Evolutionary conservation across 106 monocot species (phyloP).

Genomic region (Dendrobium catenatum): DNA sequence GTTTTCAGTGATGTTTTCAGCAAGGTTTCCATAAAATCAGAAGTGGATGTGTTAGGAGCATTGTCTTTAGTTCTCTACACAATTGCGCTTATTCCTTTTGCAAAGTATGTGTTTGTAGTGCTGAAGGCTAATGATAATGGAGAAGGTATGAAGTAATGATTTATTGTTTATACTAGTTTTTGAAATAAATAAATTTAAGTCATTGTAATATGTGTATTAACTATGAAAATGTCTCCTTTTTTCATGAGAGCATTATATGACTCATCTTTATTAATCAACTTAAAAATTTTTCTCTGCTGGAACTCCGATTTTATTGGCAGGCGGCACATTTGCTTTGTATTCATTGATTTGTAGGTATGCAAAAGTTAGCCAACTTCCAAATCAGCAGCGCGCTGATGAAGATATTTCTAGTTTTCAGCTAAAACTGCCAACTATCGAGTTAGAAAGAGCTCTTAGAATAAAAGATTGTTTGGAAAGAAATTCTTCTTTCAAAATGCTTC

Average conservation of each 20-base stretch:
- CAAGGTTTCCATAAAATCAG: conserved; percentile 85
- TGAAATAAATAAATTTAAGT: not conserved
- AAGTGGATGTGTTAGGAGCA: conserved; percentile 76
- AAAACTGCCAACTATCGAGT: conserved; percentile 79
- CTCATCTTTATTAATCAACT: not conserved
- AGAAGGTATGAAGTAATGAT: conserved; percentile 49
- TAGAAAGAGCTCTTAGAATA: conserved; percentile 68
- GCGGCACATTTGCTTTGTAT: conserved; percentile 88
- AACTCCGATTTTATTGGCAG: conserved; percentile 23
- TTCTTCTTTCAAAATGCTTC: conserved; percentile 44
- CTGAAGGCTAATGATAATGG: conserved; percentile 95
- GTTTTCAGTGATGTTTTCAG: conserved; percentile 91
- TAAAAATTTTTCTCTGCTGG: not conserved
- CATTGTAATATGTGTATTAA: not conserved
- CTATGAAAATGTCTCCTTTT: not conserved
- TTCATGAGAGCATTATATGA: not conserved
- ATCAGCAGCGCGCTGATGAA: conserved; percentile 82
- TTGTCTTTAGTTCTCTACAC: conserved; percentile 90
- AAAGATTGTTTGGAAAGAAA: conserved; percentile 63
- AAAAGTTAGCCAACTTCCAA: conserved; percentile 74
- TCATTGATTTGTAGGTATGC: conserved; percentile 95
- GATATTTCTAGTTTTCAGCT: conserved; percentile 83
- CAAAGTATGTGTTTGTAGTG: conserved; percentile 87
- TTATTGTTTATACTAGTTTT: not conserved
- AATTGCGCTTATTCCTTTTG: conserved; percentile 79